Base-by-base conservation (phyloP, 768 basidiomycete species). In the Antrodiella citrinella region DNA sequence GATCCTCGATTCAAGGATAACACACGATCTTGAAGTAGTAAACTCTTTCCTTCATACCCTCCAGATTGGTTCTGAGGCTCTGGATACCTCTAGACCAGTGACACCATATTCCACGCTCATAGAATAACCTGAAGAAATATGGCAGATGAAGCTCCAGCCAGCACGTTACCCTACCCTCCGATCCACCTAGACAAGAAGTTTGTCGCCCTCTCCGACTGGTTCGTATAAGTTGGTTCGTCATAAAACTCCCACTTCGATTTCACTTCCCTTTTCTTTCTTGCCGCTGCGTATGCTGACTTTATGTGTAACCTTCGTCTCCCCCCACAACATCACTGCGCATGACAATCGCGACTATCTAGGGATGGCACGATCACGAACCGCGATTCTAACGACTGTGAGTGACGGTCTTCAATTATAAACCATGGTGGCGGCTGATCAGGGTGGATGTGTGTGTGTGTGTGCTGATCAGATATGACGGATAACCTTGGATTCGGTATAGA, bases 291-390 rank as follows among this genome's bases (percentile, higher is more conserved):
- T 23, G 24, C 45, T 45, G 45, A 22, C 19, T 45, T 45, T 45
- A 21, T 22, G 9, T 45, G 12, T 48, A 4, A n/a, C n/a, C n/a
- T n/a, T n/a, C n/a, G n/a, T n/a, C 18, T 38, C 18, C 35, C 18
- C 35, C 10, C 35, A 38, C 35, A n/a, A n/a, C n/a, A n/a, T n/a
- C n/a, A n/a, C n/a, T n/a, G n/a, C n/a, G n/a, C n/a, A n/a, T n/a
- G n/a, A n/a, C n/a, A n/a, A n/a, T n/a, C 35, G 18, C 35, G 35
- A 38, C 18, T 18, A 26, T 51, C 21, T 64, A 90, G 88, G 89
- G 88, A 91, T 70, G 88, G 88, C 59, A 97, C 93, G 12, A 95
- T 97, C 69, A 95, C 93, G 2, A 91, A 79, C 38, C 80, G 78
- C 60, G 93, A 97, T 64, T 91, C 89, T 4, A 97, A 97, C 65